Base-by-base conservation (phyloP, 1,284 basidiomycete genomes). In the Lignosus rhinocerotis region DNA sequence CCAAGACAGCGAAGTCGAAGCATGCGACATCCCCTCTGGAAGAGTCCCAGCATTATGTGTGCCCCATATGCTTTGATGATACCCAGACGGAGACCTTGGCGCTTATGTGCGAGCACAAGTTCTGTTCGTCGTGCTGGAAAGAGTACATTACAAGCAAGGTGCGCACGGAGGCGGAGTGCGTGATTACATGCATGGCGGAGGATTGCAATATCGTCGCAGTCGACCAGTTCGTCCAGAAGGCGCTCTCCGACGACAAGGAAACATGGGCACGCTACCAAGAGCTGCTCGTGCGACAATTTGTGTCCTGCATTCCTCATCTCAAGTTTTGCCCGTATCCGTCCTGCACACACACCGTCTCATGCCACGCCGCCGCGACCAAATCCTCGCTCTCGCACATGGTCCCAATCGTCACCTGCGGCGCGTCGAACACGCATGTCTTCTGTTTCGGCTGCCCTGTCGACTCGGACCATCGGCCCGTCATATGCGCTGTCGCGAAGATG, bases 121-220 rank as follows among this genome's bases (percentile, higher is more conserved):
- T 92, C 74, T 98, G 95, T 76, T 81, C 80, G 16, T 85, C 80
- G 16, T 99, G 96, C 76, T 99, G 97, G 91, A 77, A 77, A 49
- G 87, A 90, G 48, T 98, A 98, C 73, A 73, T 92, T 51, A 79
- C 80, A 44, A 87, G 89, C 66, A 98, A 99, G 80, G 86, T 99
- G 69, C 86, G 84, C 62, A 90, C 90, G 59, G 96, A 99, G 71
- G 93, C 91, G 55, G 96, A 98, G 72, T 87, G 90, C 63, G 78
- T 82, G 42, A 87, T 98, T 62, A 86, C 92, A 61, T 99, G 96
- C 78, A 98, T 99, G 96, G 91, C 90, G 38, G 90, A 91, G 69
- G 87, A 87, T 45, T 99, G 97, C 75, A 80, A 83, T 32, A 78
- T 93, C 53, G 83, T 95, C 54, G 86, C 92, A 3, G 80, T 87